These are phyloP conservation scores for Penicillium longicatenatum DNA, from an alignment of 495 filamentous ascomycete species.

Conservation along the genomic window DNA sequence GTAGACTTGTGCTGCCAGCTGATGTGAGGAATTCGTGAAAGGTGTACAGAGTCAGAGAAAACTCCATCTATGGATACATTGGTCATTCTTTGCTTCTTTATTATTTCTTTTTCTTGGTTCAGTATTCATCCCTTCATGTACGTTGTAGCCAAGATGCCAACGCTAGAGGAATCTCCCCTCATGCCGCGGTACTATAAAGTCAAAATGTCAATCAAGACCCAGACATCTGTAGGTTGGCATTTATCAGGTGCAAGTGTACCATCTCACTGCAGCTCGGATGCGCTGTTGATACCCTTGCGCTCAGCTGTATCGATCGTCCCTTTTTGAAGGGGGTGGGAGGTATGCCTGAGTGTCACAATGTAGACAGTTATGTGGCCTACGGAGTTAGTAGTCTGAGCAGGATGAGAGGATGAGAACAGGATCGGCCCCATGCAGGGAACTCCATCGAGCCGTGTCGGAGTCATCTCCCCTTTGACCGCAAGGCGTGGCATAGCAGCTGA, in stretches of 20 bases:
- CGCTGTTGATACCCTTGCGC: slow-evolving; percentile 21
- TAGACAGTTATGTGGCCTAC: slow-evolving; percentile 4
- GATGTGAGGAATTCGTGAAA: background rate
- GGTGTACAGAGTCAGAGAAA: background rate
- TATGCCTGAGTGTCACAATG: slow-evolving; percentile 23
- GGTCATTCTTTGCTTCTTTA: slow-evolving; percentile 2
- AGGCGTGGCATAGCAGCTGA: slow-evolving; percentile 1
- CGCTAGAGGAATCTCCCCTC: background rate
- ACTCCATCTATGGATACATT: background rate
- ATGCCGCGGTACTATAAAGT: slow-evolving; percentile 7
- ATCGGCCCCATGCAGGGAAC: slow-evolving; percentile 26
- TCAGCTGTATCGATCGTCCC: slow-evolving; percentile 18
- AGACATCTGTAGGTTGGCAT: background rate
- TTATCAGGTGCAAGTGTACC: slow-evolving; percentile 16
- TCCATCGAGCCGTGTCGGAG: background rate
- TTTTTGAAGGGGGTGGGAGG: slow-evolving; percentile 10
- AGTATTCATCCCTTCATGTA: background rate
- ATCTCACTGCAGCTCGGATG: slow-evolving; percentile 27
- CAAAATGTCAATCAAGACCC: slow-evolving; percentile 1
- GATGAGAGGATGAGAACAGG: slow-evolving; percentile 12
- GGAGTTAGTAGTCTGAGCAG: background rate
- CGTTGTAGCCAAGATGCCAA: slow-evolving; percentile 1
- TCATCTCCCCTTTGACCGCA: slow-evolving; percentile 8
- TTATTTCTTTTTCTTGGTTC: background rate
- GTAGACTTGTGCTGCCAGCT: background rate